Percentiles rank a stretch among this genome's conserved stretches.
phyloP scores from a whole-genome alignment of 2,329 filamentous ascomycete genomes.

The Diaporthe citri region DNA sequence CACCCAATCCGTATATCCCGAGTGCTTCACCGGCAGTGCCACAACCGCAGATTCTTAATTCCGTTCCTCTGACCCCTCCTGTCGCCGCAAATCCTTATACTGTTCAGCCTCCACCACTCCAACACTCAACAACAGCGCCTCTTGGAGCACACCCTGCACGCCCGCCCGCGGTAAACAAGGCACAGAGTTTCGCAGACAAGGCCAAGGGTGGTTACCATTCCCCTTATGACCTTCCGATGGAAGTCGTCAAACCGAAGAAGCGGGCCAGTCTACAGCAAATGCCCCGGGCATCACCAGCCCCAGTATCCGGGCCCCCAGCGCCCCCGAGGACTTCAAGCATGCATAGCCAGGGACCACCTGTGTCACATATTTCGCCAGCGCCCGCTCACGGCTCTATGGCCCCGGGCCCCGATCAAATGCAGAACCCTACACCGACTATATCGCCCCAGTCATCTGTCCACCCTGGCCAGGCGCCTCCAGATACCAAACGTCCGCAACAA shows the following conservation, averaged over 20 bases:
- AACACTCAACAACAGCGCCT: slow-evolving; percentile 46
- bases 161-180: slow-evolving; percentile 64
- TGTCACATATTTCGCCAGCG: slow-evolving; percentile 45
- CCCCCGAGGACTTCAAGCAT: slow-evolving; percentile 75
- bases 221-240: slow-evolving; percentile 94
- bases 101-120: slow-evolving; percentile 44
- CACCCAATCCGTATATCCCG: slow-evolving; percentile 46
- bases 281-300: slow-evolving; percentile 51
- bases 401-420: slow-evolving; percentile 43
- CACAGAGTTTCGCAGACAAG: slow-evolving; percentile 90
- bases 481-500: slow-evolving; percentile 51
- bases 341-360: slow-evolving; percentile 48
- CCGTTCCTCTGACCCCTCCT: slow-evolving; percentile 38
- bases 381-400: slow-evolving; percentile 39
- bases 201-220: slow-evolving; percentile 93
- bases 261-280: slow-evolving; percentile 70
- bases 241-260: slow-evolving; percentile 81
- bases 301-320: slow-evolving; percentile 56
- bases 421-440: slow-evolving; percentile 44
- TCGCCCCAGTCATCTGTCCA: slow-evolving; percentile 56
- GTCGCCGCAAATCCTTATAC: slow-evolving; percentile 38
- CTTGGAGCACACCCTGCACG: slow-evolving; percentile 55
- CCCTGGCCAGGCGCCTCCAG: slow-evolving; percentile 49
- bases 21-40: slow-evolving; percentile 36
- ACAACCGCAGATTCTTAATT: slow-evolving; percentile 41